Base-by-base conservation (phyloP, 257 asterid species). In the Ajuga chamaepitys region DNA sequence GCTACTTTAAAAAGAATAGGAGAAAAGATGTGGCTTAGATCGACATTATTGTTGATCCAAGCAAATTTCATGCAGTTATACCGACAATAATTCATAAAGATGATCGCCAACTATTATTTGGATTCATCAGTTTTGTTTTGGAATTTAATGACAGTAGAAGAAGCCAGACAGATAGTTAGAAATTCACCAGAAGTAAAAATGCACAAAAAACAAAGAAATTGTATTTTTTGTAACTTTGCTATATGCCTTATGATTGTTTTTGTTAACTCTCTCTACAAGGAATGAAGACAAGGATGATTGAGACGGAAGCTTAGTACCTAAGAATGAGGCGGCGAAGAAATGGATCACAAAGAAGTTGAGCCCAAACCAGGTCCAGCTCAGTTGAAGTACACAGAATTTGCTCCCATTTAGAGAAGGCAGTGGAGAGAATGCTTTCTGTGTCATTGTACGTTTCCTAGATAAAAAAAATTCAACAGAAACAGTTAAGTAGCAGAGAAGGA, bases 361-460 rank as follows among this genome's bases (percentile, higher is more conserved):
- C 96, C 99, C 99, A 93, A 58, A 86, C 96, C 73, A 89, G 75
- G 74, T 93, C 84, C 68, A 93, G 82, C 59, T 66, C 89, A 58
- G 85, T 80, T 0, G 91, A 78, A 47, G 96, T 90, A 75, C 97
- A 93, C 46, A 93, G 97, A 70, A 81, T 82, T 64, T 83, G 81
- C 77, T 93, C 99, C 99, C 99, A 93, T 72, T 82, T 82, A 13
- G 99, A 82, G 77, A 93, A 86, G 42, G 95, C 90, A 64, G 82
- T 42, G 30, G 92, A 81, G 57, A 93, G 75, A 56, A 89, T 82
- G 83, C 65, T 77, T 35, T 86, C 96, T 26, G 78, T 81, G 18
- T 59, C 74, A 63, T 71, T 74, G 77, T 45, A 74, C 42, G 61
- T 68, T 41, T 94, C 95, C 99, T 94, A n/a, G 83, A 67, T 69